Percentiles rank a stretch among this genome's conserved stretches.
Evolutionary conservation across 108 stramenopile species (phyloP).

Genomic region (Tribonema minus): DNA sequence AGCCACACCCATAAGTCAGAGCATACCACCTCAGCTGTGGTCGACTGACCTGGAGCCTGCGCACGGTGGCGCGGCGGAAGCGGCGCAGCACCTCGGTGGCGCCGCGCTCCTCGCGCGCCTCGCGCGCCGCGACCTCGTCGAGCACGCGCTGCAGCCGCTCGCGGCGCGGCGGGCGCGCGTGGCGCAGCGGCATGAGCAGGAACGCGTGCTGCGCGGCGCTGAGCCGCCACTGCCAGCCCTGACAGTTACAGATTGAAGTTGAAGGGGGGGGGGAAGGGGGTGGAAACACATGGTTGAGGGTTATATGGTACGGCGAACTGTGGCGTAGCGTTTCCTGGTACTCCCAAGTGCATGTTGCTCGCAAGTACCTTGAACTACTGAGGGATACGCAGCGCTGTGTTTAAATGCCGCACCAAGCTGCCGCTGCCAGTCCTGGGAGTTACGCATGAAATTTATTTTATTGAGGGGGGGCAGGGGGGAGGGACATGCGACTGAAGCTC

Average conservation of each 20-base stretch:
- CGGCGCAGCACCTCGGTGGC: constrained; percentile 26
- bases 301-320: too few species aligned
- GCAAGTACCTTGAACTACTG: too few species aligned
- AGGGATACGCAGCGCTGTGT: background rate
- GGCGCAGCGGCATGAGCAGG: constrained; percentile 52
- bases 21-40: too few species aligned
- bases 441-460: too few species aligned
- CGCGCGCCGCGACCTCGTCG: constrained; percentile 2
- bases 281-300: background rate
- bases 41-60: constrained; percentile 17
- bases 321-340: too few species aligned
- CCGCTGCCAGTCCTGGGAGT: constrained; percentile 14
- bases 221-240: constrained; percentile 25
- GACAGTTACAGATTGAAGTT: too few species aligned
- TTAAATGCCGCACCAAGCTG: background rate
- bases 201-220: constrained; percentile 33
- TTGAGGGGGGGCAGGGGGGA: too few species aligned
- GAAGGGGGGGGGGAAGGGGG: too few species aligned
- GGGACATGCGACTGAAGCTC: background rate
- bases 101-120: constrained; percentile 3
- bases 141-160: constrained; percentile 26
- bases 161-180: constrained; percentile 7
- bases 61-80: constrained; percentile 49
- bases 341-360: too few species aligned
- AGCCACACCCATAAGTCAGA: too few species aligned